Evolutionary conservation across 106 monocot species (phyloP).

Genomic region (Acanthochlamys bracteata): DNA sequence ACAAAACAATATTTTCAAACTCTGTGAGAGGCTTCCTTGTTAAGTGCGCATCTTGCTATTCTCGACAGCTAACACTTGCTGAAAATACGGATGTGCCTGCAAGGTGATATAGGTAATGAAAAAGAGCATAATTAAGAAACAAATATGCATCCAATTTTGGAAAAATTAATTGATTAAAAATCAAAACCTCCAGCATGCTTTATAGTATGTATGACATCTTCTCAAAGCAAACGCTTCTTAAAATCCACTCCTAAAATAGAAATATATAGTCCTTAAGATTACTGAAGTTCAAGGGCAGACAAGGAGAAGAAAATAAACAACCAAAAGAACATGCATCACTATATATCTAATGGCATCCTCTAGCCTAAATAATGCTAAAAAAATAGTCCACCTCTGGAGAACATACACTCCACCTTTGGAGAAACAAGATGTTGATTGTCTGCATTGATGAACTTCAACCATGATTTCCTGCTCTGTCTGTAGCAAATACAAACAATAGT

Average conservation of each 20-base stretch:
- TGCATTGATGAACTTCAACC: constrained; percentile 37
- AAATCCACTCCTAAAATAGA: not conserved
- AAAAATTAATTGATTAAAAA: too few relatives aligned
- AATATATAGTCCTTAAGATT: not conserved
- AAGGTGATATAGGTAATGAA: not conserved
- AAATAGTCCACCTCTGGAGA: not conserved
- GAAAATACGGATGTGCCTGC: constrained; percentile 77
- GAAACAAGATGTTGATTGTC: constrained; percentile 39
- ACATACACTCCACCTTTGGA: constrained; percentile 20
- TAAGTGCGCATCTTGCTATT: constrained; percentile 46
- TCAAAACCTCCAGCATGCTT: too few relatives aligned
- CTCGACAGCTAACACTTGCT: constrained; percentile 71
- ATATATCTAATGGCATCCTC: too few relatives aligned
- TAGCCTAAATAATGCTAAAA: too few relatives aligned
- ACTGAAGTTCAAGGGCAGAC: too few relatives aligned
- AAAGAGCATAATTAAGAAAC: not conserved
- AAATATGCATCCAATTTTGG: too few relatives aligned
- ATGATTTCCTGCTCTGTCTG: constrained; percentile 42
- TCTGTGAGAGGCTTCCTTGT: not conserved
- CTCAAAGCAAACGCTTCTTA: not conserved
- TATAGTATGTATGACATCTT: too few relatives aligned
- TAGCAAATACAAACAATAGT: constrained; percentile 1
- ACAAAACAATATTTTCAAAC: too few relatives aligned
- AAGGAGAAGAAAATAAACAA: too few relatives aligned
- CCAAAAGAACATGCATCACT: too few relatives aligned